phyloP scores from a whole-genome alignment of 2,329 filamentous ascomycete species.

The Didymella exigua region DNA sequence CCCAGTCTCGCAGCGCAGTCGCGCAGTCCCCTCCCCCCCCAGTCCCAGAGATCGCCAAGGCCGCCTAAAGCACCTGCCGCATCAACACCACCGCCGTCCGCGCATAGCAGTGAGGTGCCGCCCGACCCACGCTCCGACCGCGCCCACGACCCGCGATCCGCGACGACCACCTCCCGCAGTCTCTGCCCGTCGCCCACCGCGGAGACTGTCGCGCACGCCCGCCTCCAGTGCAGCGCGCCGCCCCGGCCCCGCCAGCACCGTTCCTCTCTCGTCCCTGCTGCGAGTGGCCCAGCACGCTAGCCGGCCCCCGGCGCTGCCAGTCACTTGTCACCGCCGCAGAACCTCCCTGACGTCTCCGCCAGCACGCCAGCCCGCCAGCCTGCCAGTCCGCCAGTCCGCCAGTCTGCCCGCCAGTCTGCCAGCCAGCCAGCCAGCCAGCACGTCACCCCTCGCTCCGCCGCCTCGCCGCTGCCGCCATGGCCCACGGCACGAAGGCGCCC shows the following conservation, averaged over 20 bases:
- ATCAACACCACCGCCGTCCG: constrained; percentile 9
- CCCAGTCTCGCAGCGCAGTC: no score
- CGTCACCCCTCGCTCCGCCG: neutral
- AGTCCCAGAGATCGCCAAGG: no score
- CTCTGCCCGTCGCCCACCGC: constrained; percentile 15
- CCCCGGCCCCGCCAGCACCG: constrained; percentile 24
- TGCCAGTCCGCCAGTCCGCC: no score
- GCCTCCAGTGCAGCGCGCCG: constrained; percentile 18
- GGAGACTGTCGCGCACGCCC: constrained; percentile 2
- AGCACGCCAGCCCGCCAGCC: constrained; percentile 2
- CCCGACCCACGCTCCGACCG: constrained; percentile 4
- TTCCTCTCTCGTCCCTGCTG: constrained; percentile 20
- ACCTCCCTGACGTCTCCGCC: constrained; percentile 14
- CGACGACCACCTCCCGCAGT: neutral
- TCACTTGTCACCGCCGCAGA: constrained; percentile 11
- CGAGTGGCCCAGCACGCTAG: constrained; percentile 15
- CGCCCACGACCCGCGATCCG: constrained; percentile 20
- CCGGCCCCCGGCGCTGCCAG: constrained; percentile 22
- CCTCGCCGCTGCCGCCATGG: neutral
- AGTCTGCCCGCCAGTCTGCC: no score
- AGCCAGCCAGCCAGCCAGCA: neutral
- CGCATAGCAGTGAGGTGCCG: neutral
- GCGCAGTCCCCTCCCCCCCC: no score
- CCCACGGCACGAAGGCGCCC: constrained; percentile 11
- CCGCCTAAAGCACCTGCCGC: neutral